Evolutionary conservation across 495 filamentous ascomycete species (phyloP), one percentile per base, ranked within the genome.

Genomic region (Podospora comata): DNA sequence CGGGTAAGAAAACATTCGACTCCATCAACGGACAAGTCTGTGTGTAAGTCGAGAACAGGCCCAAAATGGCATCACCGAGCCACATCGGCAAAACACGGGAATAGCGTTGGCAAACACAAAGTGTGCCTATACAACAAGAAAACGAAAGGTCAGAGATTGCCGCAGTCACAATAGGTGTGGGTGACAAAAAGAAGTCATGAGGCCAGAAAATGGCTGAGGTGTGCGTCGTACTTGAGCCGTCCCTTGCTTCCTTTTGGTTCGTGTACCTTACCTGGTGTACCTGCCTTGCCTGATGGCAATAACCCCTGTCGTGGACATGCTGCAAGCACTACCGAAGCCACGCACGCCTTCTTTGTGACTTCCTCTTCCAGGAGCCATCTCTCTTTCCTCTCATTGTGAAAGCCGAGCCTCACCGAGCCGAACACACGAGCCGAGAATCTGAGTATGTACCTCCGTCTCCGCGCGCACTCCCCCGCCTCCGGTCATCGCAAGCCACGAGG

Each of bases 41-140:
- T 58, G 55, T 58, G 55, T 58, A 58, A 58, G 55, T 58, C 55
- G 55, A 58, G 39, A 11, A 48, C 39, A 48, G 9, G 39, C 39
- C 39, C 39, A 48, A 13, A 48, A 48, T 48, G 39, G 39, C 39
- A 48, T 48, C 39, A 48, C 39, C 39, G 39, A 48, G 39, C 39
- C 39, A 48, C 39, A 48, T 48, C 39, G 39, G 39, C 13, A 48
- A 48, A 48, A 48, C 39, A 13, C 39, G 39, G 39, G 39, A 48
- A 48, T 48, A 48, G 9, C 6, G 39, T 11, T 48, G 39, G 39
- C 39, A 11, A 48, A 48, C 39, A 48, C 39, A 48, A 48, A 11
- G 3, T 11, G 23, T 48, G 39, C 13, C 39, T 18, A 5, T 2
- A 13, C 15, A 16, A 48, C 7, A 11, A 11, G 39, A 48, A 13